Percentiles rank a stretch among this genome's conserved stretches.
Evolutionary conservation across 148 eudicot species (phyloP).

Genomic region (Spergularia marina): DNA sequence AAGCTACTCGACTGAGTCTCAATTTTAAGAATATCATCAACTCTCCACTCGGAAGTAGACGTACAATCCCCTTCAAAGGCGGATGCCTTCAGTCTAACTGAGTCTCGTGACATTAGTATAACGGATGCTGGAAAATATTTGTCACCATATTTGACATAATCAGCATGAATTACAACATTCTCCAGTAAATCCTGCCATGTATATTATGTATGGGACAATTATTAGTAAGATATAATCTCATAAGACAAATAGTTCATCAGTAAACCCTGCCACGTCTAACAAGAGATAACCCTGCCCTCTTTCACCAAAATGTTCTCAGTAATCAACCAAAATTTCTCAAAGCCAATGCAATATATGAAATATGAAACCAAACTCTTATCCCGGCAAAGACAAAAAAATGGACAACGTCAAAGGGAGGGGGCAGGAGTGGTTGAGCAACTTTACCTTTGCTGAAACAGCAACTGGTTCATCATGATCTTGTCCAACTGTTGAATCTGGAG

Average conservation of each 20-base stretch:
- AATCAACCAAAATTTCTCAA: background rate
- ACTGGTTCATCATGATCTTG: conserved; percentile 29
- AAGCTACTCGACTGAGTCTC: conserved; percentile 41
- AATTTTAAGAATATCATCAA: conserved; percentile 50
- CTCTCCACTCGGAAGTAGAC: conserved; percentile 39
- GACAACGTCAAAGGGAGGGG: background rate
- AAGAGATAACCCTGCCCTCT: background rate
- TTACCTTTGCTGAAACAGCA: conserved; percentile 48
- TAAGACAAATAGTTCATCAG: background rate
- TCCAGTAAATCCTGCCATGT: conserved; percentile 42
- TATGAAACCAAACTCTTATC: background rate
- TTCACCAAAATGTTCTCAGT: background rate
- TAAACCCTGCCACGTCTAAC: no score
- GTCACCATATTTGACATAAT: conserved; percentile 43
- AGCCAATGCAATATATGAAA: conserved; percentile 2
- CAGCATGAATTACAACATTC: conserved; percentile 40
- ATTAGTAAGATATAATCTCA: background rate
- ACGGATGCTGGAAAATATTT: conserved; percentile 46
- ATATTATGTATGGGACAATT: background rate
- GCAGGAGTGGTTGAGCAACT: conserved; percentile 4
- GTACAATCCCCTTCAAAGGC: conserved; percentile 31
- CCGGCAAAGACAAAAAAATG: background rate
- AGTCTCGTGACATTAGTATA: conserved; percentile 40
- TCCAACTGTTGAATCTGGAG: conserved; percentile 32
- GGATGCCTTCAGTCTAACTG: conserved; percentile 38